phyloP scores from a whole-genome alignment of 352 stramenopile species.

The Globisporangium apiculatum region DNA sequence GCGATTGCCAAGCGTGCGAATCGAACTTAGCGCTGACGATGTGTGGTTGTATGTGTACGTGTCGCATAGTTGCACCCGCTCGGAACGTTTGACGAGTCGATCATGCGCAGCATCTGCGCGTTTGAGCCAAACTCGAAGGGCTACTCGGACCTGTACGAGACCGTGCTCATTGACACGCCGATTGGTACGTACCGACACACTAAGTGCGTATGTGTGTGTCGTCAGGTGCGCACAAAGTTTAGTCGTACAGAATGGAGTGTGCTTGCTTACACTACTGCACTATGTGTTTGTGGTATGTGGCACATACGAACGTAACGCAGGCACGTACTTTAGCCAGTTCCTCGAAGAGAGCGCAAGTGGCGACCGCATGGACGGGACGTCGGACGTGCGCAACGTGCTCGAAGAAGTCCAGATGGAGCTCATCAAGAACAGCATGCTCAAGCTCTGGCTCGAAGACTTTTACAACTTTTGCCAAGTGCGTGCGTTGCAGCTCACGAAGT shows the following conservation, averaged over 20 bases:
- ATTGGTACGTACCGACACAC: slow-evolving; percentile 54
- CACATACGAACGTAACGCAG: slow-evolving; percentile 20
- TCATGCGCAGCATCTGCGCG: slow-evolving; percentile 98
- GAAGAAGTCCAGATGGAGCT: slow-evolving; percentile 99
- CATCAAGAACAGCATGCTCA: slow-evolving; percentile 98
- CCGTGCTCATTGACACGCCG: slow-evolving; percentile 98
- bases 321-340: slow-evolving; percentile 97
- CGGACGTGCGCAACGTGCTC: slow-evolving; percentile 93
- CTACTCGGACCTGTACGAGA: slow-evolving; percentile 99
- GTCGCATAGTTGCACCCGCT: slow-evolving; percentile 92
- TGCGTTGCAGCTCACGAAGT: not conserved
- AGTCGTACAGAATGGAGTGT: too few relatives aligned
- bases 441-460: slow-evolving; percentile 95
- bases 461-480: slow-evolving; percentile 90
- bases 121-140: slow-evolving; percentile 97
- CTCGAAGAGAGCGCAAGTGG: slow-evolving; percentile 90
- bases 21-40: too few relatives aligned
- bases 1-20: too few relatives aligned
- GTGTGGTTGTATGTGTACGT: not conserved
- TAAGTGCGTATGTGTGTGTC: too few relatives aligned
- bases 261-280: too few relatives aligned
- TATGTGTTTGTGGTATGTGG: not conserved
- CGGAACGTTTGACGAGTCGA: slow-evolving; percentile 98
- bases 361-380: slow-evolving; percentile 78
- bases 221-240: not conserved